Percentiles rank a stretch among this genome's conserved stretches.
These are phyloP conservation scores for Bipolaris cookei DNA, from an alignment of 2,329 filamentous ascomycete genomes.

Conservation along the genomic window DNA sequence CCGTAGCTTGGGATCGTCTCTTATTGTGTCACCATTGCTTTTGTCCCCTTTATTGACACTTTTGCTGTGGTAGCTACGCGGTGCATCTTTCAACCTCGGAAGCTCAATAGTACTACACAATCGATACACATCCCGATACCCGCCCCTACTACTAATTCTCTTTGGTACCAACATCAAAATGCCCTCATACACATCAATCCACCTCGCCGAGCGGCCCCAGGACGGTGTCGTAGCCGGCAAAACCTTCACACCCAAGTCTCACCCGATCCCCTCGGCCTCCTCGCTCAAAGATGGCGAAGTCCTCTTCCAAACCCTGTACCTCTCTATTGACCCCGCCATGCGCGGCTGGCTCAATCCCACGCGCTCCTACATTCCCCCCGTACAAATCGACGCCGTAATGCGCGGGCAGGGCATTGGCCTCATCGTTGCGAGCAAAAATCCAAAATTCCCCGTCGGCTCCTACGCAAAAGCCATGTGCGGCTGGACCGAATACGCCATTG, in stretches of 20 bases:
- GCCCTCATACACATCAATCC: constrained; percentile 56
- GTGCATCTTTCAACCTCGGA: no score
- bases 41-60: background rate
- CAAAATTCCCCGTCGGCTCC: constrained; percentile 62
- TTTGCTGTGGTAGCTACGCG: no score
- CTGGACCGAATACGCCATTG: constrained; percentile 71
- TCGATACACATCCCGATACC: background rate
- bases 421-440: constrained; percentile 66
- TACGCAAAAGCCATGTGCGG: constrained; percentile 63
- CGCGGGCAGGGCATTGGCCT: constrained; percentile 66
- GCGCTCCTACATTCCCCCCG: constrained; percentile 71
- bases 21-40: background rate
- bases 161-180: constrained; percentile 22
- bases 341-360: constrained; percentile 68
- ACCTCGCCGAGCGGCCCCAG: constrained; percentile 69
- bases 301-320: constrained; percentile 65
- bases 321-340: constrained; percentile 78
- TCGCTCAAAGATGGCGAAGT: constrained; percentile 69
- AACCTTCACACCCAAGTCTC: constrained; percentile 65
- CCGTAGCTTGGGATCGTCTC: background rate
- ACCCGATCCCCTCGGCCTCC: constrained; percentile 53
- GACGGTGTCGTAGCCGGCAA: constrained; percentile 67
- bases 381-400: constrained; percentile 72
- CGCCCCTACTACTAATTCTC: background rate
- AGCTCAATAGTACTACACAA: no score